phyloP scores from a whole-genome alignment of 441 rosid species.

The Populus hybrid region DNA sequence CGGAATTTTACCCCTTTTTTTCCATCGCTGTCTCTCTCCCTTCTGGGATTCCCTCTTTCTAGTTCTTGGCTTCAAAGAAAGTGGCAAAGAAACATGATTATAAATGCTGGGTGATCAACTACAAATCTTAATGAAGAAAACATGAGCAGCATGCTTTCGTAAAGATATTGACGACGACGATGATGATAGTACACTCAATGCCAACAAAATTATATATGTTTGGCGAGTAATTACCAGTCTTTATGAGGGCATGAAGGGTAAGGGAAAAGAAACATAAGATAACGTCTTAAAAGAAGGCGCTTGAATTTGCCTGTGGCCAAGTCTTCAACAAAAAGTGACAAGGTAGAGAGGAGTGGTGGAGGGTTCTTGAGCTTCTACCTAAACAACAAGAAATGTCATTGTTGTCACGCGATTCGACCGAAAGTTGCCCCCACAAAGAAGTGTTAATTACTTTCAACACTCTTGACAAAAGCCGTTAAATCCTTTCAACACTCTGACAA shows the following conservation, averaged over 20 bases:
- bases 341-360: neutral
- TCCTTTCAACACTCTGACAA: too few species aligned
- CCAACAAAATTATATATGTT: neutral
- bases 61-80: neutral
- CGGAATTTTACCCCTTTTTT: neutral
- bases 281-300: neutral
- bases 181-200: neutral
- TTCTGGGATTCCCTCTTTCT: neutral
- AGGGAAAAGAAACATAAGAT: too few species aligned
- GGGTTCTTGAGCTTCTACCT: slow-evolving; percentile 26
- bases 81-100: neutral
- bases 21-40: neutral
- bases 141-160: neutral
- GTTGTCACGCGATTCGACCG: slow-evolving; percentile 39
- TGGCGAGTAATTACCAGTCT: neutral
- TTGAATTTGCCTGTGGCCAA: neutral
- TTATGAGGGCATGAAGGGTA: neutral
- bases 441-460: neutral
- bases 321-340: slow-evolving; percentile 15
- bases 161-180: too few species aligned
- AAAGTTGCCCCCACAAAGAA: slow-evolving; percentile 31
- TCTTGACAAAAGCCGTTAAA: neutral
- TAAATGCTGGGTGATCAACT: neutral
- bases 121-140: neutral
- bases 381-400: slow-evolving; percentile 42